Evolutionary conservation across 169 alveolate genomes (phyloP).

Genomic region (Plasmodium vinckei): DNA sequence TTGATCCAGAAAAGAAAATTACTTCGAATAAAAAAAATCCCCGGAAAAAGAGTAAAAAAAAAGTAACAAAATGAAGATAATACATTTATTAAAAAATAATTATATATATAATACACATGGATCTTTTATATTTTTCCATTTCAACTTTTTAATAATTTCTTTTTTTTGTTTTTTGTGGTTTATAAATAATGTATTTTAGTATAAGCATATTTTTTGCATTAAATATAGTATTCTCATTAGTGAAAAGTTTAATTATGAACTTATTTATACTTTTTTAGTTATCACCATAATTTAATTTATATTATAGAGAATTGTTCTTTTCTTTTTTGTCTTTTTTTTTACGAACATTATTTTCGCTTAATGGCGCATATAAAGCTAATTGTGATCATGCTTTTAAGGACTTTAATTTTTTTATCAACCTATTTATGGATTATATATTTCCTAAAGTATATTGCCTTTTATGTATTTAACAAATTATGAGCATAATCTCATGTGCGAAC

Average conservation of each 20-base stretch:
- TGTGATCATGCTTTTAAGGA: too few species aligned
- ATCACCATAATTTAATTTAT: neutral
- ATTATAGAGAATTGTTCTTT: slow-evolving; percentile 1
- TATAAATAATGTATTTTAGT: slow-evolving; percentile 22
- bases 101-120: neutral
- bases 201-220: slow-evolving; percentile 14
- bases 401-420: too few species aligned
- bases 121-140: neutral
- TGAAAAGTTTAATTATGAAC: too few species aligned
- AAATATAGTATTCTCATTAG: too few species aligned
- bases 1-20: neutral
- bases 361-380: too few species aligned
- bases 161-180: slow-evolving; percentile 32
- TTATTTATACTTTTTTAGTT: neutral
- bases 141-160: slow-evolving; percentile 5
- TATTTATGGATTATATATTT: too few species aligned
- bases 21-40: neutral
- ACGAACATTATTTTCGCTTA: too few species aligned
- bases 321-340: neutral
- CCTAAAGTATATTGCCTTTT: too few species aligned
- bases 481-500: too few species aligned
- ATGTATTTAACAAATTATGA: too few species aligned
- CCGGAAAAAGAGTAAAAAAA: neutral
- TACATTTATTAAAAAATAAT: neutral
- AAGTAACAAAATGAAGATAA: neutral